Conservation (phyloP, 495 filamentous ascomycete genomes). For the Aspergillus indologenus region DNA sequence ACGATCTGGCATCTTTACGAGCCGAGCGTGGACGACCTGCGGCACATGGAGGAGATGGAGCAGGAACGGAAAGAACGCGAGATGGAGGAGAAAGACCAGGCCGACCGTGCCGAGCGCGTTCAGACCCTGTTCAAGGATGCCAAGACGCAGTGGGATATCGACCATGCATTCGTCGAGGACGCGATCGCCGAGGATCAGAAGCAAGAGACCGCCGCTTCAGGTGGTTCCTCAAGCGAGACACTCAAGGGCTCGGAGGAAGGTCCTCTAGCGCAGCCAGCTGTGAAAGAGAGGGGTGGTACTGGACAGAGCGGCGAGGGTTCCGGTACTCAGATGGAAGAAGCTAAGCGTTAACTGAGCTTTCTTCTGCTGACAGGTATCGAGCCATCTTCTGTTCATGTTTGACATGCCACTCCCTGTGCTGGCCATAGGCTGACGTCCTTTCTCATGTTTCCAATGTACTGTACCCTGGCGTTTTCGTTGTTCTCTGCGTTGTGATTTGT, state of each 20-base stretch:
- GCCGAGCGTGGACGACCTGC: constrained; percentile 92
- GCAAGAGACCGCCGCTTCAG: constrained; percentile 9
- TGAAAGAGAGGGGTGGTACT: not conserved
- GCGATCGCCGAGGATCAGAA: constrained; percentile 52
- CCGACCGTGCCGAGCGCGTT: constrained; percentile 39
- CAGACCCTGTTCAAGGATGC: constrained; percentile 58
- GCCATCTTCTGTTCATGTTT: not conserved
- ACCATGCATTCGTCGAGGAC: constrained; percentile 72
- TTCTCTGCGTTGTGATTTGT: not conserved
- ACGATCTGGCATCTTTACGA: constrained; percentile 99
- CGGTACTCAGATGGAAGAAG: not conserved
- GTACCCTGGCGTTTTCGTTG: constrained; percentile 4
- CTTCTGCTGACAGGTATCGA: not conserved
- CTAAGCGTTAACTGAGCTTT: not conserved
- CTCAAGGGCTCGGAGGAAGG: constrained; percentile 7
- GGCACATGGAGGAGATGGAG: constrained; percentile 98
- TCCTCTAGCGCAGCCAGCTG: constrained; percentile 9
- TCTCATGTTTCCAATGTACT: not conserved
- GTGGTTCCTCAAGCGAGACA: constrained; percentile 6
- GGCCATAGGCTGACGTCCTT: constrained; percentile 16
- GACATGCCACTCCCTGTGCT: constrained; percentile 17
- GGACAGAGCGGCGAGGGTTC: not conserved
- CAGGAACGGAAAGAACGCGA: constrained; percentile 70
- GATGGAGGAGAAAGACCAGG: constrained; percentile 66
- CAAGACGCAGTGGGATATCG: constrained; percentile 74